These are phyloP conservation scores for Nakazawaea populi DNA, from an alignment of 805 yeast genomes.

Conservation along the genomic window DNA sequence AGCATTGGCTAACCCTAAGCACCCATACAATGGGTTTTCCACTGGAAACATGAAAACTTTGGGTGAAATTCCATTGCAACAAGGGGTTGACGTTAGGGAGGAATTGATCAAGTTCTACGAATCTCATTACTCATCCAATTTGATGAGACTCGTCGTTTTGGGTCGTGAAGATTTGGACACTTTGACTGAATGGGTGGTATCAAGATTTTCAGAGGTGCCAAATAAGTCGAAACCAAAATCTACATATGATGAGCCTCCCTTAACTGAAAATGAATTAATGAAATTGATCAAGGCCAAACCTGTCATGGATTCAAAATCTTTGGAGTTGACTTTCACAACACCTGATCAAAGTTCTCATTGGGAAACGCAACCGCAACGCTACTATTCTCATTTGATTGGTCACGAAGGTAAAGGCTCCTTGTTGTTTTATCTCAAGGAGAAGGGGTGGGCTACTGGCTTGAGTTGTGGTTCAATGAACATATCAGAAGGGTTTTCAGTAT, in stretches of 20 bases:
- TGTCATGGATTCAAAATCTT: slow-evolving; percentile 68
- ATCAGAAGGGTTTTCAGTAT: slow-evolving; percentile 61
- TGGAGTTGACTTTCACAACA: slow-evolving; percentile 63
- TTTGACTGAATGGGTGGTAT: slow-evolving; percentile 64
- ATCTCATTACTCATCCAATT: slow-evolving; percentile 71
- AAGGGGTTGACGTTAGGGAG: slow-evolving; percentile 72
- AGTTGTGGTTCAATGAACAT: slow-evolving; percentile 67
- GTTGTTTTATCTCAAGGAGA: slow-evolving; percentile 57
- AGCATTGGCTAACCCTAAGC: slow-evolving; percentile 61
- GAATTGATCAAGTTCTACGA: slow-evolving; percentile 72
- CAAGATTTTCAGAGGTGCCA: slow-evolving; percentile 57
- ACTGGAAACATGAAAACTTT: slow-evolving; percentile 84
- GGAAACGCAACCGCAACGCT: slow-evolving; percentile 64
- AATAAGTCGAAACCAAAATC: slow-evolving; percentile 42
- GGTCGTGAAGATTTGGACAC: slow-evolving; percentile 77
- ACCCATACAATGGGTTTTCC: slow-evolving; percentile 83
- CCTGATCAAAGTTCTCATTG: slow-evolving; percentile 70
- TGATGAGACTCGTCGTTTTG: slow-evolving; percentile 81
- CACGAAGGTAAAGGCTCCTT: slow-evolving; percentile 91
- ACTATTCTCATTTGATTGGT: slow-evolving; percentile 78
- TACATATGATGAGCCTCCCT: slow-evolving; percentile 42
- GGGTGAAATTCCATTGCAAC: slow-evolving; percentile 52
- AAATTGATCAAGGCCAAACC: slow-evolving; percentile 66
- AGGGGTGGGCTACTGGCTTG: slow-evolving; percentile 76
- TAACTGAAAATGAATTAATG: slow-evolving; percentile 40